A percentile compares a stretch with the other conserved stretches of the same genome.
phyloP scores from a whole-genome alignment of 306 rosid genomes.

The Fragaria vesca region DNA sequence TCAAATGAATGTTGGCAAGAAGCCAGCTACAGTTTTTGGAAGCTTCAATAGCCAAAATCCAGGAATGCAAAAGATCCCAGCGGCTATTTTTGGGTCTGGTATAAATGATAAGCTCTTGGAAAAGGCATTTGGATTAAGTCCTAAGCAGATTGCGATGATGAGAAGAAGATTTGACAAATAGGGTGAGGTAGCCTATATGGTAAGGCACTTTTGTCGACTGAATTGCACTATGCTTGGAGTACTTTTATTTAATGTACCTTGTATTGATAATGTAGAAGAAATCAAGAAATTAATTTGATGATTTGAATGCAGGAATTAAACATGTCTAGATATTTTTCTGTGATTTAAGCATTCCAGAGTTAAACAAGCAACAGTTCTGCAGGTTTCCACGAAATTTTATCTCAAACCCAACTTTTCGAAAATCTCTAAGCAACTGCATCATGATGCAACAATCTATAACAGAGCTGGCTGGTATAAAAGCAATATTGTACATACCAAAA shows the following conservation, averaged over 20 bases:
- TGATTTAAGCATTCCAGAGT: not conserved
- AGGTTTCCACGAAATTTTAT: not conserved
- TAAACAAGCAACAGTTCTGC: not conserved
- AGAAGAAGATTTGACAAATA: constrained; percentile 64
- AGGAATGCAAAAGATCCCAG: constrained; percentile 64
- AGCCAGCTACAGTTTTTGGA: constrained; percentile 64
- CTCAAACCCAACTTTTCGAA: constrained; percentile 8
- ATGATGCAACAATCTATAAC: constrained; percentile 9
- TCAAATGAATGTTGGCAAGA: constrained; percentile 83
- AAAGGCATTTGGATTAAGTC: constrained; percentile 82
- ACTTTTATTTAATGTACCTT: not conserved
- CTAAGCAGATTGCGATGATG: constrained; percentile 71
- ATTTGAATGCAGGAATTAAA: not conserved
- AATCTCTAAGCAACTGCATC: constrained; percentile 19
- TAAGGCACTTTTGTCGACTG: not conserved
- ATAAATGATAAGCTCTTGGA: constrained; percentile 65
- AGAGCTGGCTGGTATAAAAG: constrained; percentile 4
- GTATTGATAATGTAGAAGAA: constrained; percentile 1
- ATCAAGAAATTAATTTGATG: not conserved
- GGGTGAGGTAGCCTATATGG: constrained; percentile 26
- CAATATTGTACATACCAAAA: constrained; percentile 21
- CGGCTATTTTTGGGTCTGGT: constrained; percentile 85
- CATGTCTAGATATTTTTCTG: not conserved
- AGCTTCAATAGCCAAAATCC: constrained; percentile 92
- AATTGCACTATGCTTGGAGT: not conserved